A percentile compares a stretch with the other conserved stretches of the same genome.
Evolutionary conservation across 1,284 basidiomycete genomes (phyloP).

Genomic region (Heterobasidion parviporum): DNA sequence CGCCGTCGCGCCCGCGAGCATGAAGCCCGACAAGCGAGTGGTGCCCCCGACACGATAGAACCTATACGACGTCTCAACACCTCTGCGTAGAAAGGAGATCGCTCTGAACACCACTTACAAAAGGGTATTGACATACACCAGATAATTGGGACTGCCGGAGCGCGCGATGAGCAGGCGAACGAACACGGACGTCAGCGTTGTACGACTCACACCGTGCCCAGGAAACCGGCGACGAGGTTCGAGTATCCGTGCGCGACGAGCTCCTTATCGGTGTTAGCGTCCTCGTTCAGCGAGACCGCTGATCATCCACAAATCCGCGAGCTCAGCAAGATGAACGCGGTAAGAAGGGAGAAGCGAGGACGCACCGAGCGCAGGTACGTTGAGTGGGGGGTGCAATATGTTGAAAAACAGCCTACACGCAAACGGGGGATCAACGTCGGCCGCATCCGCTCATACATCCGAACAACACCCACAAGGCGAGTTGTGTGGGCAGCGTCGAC

Average conservation of each 20-base stretch:
- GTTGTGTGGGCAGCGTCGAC: slow-evolving; percentile 75
- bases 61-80: slow-evolving; percentile 23
- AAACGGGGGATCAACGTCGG: background rate
- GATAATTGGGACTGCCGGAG: slow-evolving; percentile 59
- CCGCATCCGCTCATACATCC: slow-evolving; percentile 8
- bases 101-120: slow-evolving; percentile 40
- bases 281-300: slow-evolving; percentile 88
- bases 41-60: slow-evolving; percentile 94
- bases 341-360: background rate
- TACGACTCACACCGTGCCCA: slow-evolving; percentile 68
- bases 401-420: slow-evolving; percentile 74
- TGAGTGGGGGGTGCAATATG: slow-evolving; percentile 88
- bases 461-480: slow-evolving; percentile 50
- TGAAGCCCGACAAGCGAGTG: slow-evolving; percentile 76
- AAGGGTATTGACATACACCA: slow-evolving; percentile 88
- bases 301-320: background rate
- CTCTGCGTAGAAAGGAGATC: background rate
- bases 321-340: background rate
- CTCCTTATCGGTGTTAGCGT: slow-evolving; percentile 91
- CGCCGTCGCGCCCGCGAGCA: slow-evolving; percentile 75
- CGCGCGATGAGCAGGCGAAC: background rate
- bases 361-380: slow-evolving; percentile 84
- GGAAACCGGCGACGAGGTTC: slow-evolving; percentile 75
- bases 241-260: slow-evolving; percentile 91
- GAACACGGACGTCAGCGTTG: background rate